Evolutionary conservation across 495 filamentous ascomycete species (phyloP), one percentile per base, ranked within the genome.

Genomic region (Podospora bellae-mahoneyi): DNA sequence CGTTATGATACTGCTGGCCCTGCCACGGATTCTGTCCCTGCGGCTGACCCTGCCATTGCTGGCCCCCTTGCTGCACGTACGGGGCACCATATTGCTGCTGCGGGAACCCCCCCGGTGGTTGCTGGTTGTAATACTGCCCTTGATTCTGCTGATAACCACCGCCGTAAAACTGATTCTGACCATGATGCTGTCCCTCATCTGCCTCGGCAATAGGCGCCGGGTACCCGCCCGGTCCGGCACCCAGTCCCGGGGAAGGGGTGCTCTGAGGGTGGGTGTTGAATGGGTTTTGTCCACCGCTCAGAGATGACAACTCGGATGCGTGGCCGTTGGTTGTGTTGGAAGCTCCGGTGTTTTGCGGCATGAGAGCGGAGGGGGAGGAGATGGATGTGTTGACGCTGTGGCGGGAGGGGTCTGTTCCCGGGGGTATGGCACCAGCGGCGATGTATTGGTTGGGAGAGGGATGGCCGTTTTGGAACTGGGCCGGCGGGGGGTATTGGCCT

Each of bases 11-110:
- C 18, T 27, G 19, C n/a, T 20, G 56, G 3, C 54, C 66, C 30
- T 64, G 65, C 55, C 60, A 57, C 28, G 65, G 62, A 32, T 32
- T 32, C 30, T 32, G 30, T 32, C 30, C 30, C 7, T 32, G 30
- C 30, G 30, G 30, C 56, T 20, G 56, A 0, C 54, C 66, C 30
- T 64, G 65, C 55, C 60, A 57, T 28, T 67, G 62, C 2, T 67
- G 44, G 23, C 23, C 23, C 30, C 30, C 30, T n/a, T 55, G 60
- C 65, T 61, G 65, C 57, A 26, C 53, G 1, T 32, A 32, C 30
- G 30, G 30, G 30, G 4, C 27, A 27, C 18, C 23, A 10, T 48
- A 48, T 48, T 60, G 67, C 9, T 64, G 60, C 3, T 34, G 19
- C 5, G 7, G 39, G 15, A 13, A 48, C 7, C 39, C 39, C 0